Evolutionary conservation across 2,329 filamentous ascomycete genomes (phyloP), one percentile per base, ranked within the genome.

Genomic region (Nemania bipapillata): DNA sequence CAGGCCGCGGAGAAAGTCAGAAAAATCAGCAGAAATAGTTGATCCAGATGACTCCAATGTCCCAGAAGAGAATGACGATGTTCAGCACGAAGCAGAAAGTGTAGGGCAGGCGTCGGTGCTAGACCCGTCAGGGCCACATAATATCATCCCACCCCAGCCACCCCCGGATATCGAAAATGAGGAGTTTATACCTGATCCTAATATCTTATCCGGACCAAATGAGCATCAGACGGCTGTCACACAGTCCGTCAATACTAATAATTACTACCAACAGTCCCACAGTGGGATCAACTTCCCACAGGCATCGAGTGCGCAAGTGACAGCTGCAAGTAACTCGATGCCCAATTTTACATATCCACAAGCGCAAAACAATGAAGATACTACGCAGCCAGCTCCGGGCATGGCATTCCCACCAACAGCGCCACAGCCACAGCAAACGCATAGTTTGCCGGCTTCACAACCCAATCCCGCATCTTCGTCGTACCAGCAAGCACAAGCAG

Each of bases 181-280:
- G 35, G 77, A 78, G 52, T 78, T 78, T 57, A 74, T 77, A 52
- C 77, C 76, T n/a, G 77, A 78, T 63, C 77, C 75, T 22, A 77
- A 79, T 26, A 78, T 78, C 22, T 66, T 78, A 12, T 74, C 76
- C 6, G 75, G 70, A 3, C 47, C 67, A 35, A 65, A 73, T 47
- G 76, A 76, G 12, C 73, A 75, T 50, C 74, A 72, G 20, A 30
- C 63, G 26, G 24, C 53, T 35, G n/a, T 59, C 42, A 32, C 69
- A 22, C 70, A 74, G 45, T n/a, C 71, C 60, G 22, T 63, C 42
- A 42, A 66, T 37, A 63, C 57, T 15, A 65, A 72, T 62, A 73
- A 72, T 28, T 76, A 74, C 42, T 76, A 72, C 52, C 72, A 73
- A 50, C 65, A 70, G 6, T 55, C 64, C 20, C 68, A 72, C 20